phyloP scores from a whole-genome alignment of 2,329 filamentous ascomycete genomes.

The Salinomyces thailandicus region DNA sequence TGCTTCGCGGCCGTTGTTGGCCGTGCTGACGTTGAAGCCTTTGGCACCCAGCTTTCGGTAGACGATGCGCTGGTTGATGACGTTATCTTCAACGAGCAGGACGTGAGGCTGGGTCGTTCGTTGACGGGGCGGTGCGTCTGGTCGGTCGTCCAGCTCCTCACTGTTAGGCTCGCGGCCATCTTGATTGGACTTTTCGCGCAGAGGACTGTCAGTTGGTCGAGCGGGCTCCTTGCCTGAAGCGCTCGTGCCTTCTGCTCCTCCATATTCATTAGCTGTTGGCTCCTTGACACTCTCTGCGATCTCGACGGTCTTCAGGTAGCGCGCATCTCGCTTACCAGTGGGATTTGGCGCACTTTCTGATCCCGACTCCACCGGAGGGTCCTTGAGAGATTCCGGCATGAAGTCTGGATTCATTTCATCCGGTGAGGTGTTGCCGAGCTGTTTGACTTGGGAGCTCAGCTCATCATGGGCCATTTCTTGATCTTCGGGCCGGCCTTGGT shows the following conservation, averaged over 20 bases:
- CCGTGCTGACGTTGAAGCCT: slow-evolving; percentile 22
- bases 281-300: neutral
- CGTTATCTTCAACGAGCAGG: slow-evolving; percentile 15
- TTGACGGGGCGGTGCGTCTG: neutral
- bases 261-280: neutral
- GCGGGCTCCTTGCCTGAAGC: neutral
- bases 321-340: neutral
- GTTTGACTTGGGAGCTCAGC: slow-evolving; percentile 2
- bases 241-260: neutral
- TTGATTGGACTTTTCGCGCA: neutral
- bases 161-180: neutral
- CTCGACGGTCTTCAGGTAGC: neutral
- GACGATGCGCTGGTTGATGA: slow-evolving; percentile 25
- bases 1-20: slow-evolving; percentile 25
- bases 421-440: slow-evolving; percentile 3
- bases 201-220: neutral
- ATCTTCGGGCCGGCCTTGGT: slow-evolving; percentile 5
- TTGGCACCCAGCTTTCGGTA: slow-evolving; percentile 19
- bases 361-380: slow-evolving; percentile 22
- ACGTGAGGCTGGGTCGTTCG: slow-evolving; percentile 3
- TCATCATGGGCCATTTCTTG: slow-evolving; percentile 2
- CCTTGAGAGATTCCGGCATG: slow-evolving; percentile 15
- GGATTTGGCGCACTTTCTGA: slow-evolving; percentile 1
- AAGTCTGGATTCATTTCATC: slow-evolving; percentile 7
- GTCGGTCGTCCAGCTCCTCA: neutral